Percentiles rank a stretch among this genome's conserved stretches.
phyloP scores from a whole-genome alignment of 257 asterid genomes.

The Rauvolfia tetraphylla region DNA sequence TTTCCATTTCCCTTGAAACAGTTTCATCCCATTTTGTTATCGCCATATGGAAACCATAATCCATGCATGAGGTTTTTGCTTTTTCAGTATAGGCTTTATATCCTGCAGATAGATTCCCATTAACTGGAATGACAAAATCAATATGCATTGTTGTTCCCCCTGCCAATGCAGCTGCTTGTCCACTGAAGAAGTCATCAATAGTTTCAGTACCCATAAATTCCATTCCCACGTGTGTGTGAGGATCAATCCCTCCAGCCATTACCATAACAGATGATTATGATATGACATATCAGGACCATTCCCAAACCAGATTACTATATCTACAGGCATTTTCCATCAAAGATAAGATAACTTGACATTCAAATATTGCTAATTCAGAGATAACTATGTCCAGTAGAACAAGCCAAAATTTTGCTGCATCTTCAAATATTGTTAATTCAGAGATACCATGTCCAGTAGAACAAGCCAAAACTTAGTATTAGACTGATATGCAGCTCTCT shows the following conservation, averaged over 20 bases:
- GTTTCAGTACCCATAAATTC: conserved; percentile 92
- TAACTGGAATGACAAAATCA: conserved; percentile 88
- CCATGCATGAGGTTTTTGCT: conserved; percentile 85
- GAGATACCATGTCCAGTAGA: no score
- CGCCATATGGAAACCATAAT: conserved; percentile 99
- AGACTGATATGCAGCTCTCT: no score
- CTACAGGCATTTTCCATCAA: neutral
- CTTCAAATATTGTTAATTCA: no score
- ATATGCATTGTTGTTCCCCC: conserved; percentile 99
- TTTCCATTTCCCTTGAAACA: conserved; percentile 81
- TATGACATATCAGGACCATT: neutral
- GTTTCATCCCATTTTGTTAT: conserved; percentile 93
- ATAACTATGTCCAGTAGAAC: neutral
- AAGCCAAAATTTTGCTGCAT: neutral
- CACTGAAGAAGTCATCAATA: conserved; percentile 83
- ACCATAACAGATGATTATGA: neutral
- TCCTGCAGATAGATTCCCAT: conserved; percentile 85
- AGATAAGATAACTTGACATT: neutral
- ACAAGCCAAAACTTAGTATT: no score
- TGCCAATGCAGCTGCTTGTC: conserved; percentile 97
- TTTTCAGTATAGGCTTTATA: conserved; percentile 67
- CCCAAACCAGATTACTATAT: neutral
- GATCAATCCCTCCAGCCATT: conserved; percentile 92
- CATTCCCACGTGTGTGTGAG: conserved; percentile 96
- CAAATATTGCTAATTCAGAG: neutral